Base-by-base conservation (phyloP, 108 stramenopile genomes). In the Skeletonema marinoi region DNA sequence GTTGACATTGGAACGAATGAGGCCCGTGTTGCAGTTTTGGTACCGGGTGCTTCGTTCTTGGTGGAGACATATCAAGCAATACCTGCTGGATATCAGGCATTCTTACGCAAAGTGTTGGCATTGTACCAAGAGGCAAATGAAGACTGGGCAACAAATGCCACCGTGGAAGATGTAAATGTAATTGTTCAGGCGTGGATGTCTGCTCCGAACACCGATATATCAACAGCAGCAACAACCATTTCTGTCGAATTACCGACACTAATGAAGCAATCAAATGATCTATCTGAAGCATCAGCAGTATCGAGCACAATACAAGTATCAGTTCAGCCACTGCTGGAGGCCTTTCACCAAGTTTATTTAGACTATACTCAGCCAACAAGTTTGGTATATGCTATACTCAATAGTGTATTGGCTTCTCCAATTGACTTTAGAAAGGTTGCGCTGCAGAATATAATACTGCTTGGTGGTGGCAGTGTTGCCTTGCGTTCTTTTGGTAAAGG, bases 1-100 rank as follows among this genome's bases (percentile, higher is more conserved):
- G 72, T 73, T 21, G 78, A 80, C 58, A 71, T 80, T 58, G 78
- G 78, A 31, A 73, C 78, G 4, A 56, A 73, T 38, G 78, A 80
- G 61, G 65, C 78, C 32, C 78, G 78, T 32, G 72, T 69, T 35
- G 44, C 62, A 0, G 66, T 67, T 30, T 73, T 32, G 13, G 78
- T 71, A 0, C 25, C 66, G 63, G 71, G 71, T 54, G 50, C 63
- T n/a, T 73, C 73, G 19, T 39, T 68, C n/a, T 67, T 80, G 50
- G 68, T 33, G 10, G 72, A 73, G 32, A 73, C 78, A 41, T 64
- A 64, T 69, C 78, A 73, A 31, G 38, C 48, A 0, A 64, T 61
- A 38, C 39, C 66, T 39, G 66, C 78, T 32, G 78, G 78, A 41
- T 80, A 80, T 65, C 50, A 63, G 21, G 68, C 78, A 1, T 80